Evolutionary conservation across 805 yeast species (phyloP).

Genomic region (Barnettozyma botsteinii): DNA sequence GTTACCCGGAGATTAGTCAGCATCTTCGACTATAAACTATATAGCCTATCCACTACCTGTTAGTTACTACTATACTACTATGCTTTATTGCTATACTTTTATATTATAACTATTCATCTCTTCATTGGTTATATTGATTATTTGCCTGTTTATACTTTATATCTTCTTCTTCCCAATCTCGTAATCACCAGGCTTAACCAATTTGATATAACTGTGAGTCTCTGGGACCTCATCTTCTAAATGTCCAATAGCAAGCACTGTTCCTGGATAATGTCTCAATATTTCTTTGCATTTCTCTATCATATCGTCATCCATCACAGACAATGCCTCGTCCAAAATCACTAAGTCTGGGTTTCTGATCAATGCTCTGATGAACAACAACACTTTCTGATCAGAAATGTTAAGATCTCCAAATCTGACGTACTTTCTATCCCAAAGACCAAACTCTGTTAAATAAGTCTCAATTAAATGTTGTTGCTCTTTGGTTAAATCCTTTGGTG

Average conservation of each 20-base stretch:
- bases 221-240: conserved; percentile 67
- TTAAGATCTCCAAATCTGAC: conserved; percentile 46
- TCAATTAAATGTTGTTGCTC: conserved; percentile 37
- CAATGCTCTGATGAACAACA: conserved; percentile 69
- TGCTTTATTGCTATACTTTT: no score
- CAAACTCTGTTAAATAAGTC: conserved; percentile 42
- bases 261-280: conserved; percentile 52
- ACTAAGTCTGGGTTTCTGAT: conserved; percentile 72
- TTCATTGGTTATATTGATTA: no score
- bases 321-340: conserved; percentile 87
- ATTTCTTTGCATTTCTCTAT: conserved; percentile 50
- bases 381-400: conserved; percentile 72
- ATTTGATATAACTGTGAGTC: conserved; percentile 44
- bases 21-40: no score
- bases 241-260: conserved; percentile 80
- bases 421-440: conserved; percentile 34
- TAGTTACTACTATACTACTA: no score
- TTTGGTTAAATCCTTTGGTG: conserved; percentile 36
- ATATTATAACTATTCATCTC: no score
- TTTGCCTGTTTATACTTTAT: background rate
- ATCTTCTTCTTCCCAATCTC: conserved; percentile 21
- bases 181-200: conserved; percentile 33
- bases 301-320: conserved; percentile 74
- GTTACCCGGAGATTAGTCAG: background rate
- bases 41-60: no score